Conservation (phyloP, 2,329 filamentous ascomycete genomes). For the Zalaria obscura region DNA sequence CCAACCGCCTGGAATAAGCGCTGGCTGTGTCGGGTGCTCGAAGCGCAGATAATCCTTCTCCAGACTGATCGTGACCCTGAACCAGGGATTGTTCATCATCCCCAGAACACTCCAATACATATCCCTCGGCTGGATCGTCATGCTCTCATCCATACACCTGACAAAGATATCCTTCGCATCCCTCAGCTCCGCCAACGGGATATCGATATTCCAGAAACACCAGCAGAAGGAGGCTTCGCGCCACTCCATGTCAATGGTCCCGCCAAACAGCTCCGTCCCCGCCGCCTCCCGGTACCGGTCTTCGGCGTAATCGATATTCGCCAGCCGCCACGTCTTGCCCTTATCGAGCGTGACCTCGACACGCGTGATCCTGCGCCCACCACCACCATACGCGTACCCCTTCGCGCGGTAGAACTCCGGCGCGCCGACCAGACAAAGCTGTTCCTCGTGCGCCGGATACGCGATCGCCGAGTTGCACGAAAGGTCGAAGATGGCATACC, state of each 20-base stretch:
- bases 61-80: conserved; percentile 60
- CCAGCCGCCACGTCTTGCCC: conserved; percentile 65
- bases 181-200: conserved; percentile 48
- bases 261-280: conserved; percentile 58
- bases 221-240: conserved; percentile 76
- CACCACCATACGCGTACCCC: conserved; percentile 82
- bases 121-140: conserved; percentile 76
- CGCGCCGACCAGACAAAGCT: conserved; percentile 35
- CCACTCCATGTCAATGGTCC: conserved; percentile 66
- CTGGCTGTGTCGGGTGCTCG: conserved; percentile 78
- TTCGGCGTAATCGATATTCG: conserved; percentile 69
- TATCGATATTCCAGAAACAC: conserved; percentile 75
- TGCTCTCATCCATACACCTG: conserved; percentile 77
- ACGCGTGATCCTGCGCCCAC: conserved; percentile 68
- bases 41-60: conserved; percentile 55
- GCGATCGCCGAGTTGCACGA: conserved; percentile 75
- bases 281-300: conserved; percentile 60
- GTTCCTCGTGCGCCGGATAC: conserved; percentile 67
- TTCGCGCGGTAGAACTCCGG: conserved; percentile 45
- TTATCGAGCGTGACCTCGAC: conserved; percentile 75
- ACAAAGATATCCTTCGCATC: conserved; percentile 61
- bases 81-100: conserved; percentile 99
- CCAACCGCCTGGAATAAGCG: conserved; percentile 68
- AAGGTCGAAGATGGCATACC: conserved; percentile 86
- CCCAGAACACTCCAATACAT: conserved; percentile 94